Evolutionary conservation across 2,329 filamentous ascomycete genomes (phyloP).

Genomic region (Calonectria multiphialidica): DNA sequence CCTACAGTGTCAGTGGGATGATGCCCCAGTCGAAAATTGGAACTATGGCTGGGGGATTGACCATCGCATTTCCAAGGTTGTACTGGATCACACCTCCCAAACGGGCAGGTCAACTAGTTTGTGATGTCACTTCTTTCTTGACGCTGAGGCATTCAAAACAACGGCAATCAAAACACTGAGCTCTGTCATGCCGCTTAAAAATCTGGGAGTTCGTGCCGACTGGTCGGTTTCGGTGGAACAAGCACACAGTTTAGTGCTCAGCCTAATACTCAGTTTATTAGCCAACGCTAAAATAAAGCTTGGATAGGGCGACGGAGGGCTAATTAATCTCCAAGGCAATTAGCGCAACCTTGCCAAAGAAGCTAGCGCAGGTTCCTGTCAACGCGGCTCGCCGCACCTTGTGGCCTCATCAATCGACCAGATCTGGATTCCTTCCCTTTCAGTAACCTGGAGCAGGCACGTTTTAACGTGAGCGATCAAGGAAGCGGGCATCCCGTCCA

Average conservation of each 20-base stretch:
- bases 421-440: neutral
- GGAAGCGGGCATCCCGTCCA: neutral
- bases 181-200: neutral
- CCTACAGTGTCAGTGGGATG: neutral
- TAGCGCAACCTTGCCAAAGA: neutral
- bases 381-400: neutral
- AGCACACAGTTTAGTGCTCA: too few relatives aligned
- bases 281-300: neutral
- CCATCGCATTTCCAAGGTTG: neutral
- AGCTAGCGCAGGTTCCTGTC: neutral
- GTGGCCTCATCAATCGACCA: neutral
- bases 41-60: neutral
- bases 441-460: neutral
- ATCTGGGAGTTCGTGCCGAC: neutral
- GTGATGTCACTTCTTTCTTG: neutral
- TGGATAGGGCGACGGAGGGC: neutral
- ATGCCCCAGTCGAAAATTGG: slow-evolving; percentile 1
- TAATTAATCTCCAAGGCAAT: neutral
- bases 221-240: neutral
- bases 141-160: neutral
- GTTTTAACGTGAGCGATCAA: neutral
- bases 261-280: too few relatives aligned
- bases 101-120: neutral
- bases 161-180: neutral
- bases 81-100: neutral